These are phyloP conservation scores for Lignosus rhinocerotis DNA, from an alignment of 1,284 basidiomycete genomes.

Conservation along the genomic window DNA sequence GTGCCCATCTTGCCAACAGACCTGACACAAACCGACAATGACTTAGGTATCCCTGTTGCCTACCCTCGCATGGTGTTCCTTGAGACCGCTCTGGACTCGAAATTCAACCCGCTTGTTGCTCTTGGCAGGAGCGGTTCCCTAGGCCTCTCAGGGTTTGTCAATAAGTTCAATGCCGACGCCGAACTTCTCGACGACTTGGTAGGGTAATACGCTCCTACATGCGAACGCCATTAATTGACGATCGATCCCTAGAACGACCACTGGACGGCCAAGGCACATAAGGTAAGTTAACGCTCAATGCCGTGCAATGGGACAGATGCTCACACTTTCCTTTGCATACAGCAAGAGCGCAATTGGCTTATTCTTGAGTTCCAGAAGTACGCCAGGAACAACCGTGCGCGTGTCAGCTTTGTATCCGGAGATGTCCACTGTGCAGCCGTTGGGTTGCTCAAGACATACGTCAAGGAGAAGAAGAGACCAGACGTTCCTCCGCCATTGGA, in stretches of 20 bases:
- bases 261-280: constrained; percentile 84
- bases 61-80: constrained; percentile 94
- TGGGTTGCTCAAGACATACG: constrained; percentile 72
- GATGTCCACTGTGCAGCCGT: constrained; percentile 92
- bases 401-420: constrained; percentile 86
- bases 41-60: constrained; percentile 71
- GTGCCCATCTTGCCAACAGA: neutral
- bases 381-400: constrained; percentile 58
- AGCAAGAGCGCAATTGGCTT: constrained; percentile 92
- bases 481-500: constrained; percentile 60
- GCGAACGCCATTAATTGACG: neutral
- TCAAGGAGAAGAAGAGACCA: constrained; percentile 46
- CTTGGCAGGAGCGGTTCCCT: constrained; percentile 65
- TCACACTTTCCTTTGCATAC: neutral
- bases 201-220: constrained; percentile 20
- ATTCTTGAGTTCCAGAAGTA: constrained; percentile 78
- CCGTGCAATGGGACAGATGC: neutral
- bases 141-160: constrained; percentile 79
- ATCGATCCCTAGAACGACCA: constrained; percentile 69
- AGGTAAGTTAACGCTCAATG: constrained; percentile 42
- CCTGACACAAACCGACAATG: neutral
- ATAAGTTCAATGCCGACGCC: constrained; percentile 90
- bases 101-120: constrained; percentile 79
- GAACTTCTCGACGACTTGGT: constrained; percentile 92
- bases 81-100: constrained; percentile 75